These are phyloP conservation scores for Stropharia rugosoannulata DNA, from an alignment of 768 basidiomycete species.

Conservation along the genomic window DNA sequence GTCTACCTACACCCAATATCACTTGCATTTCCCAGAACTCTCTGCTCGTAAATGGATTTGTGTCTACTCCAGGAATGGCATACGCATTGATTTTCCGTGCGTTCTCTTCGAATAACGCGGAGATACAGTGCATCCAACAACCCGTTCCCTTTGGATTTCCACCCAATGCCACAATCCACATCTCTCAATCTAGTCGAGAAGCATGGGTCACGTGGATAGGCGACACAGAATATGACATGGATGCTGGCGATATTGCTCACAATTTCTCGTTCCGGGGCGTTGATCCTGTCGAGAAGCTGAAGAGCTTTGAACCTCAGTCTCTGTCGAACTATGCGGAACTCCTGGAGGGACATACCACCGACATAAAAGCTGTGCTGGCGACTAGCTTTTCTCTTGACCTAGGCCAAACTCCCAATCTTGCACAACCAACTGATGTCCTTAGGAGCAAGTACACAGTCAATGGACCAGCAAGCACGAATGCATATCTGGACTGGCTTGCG, in stretches of 20 bases:
- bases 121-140: slow-evolving; percentile 29
- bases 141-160: slow-evolving; percentile 28
- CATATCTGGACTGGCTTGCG: slow-evolving; percentile 71
- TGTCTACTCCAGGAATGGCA: slow-evolving; percentile 58
- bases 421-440: slow-evolving; percentile 57
- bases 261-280: slow-evolving; percentile 62
- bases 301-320: slow-evolving; percentile 7
- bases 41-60: slow-evolving; percentile 51
- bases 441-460: slow-evolving; percentile 50
- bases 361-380: slow-evolving; percentile 43
- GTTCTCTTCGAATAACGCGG: slow-evolving; percentile 32
- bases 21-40: slow-evolving; percentile 59
- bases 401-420: slow-evolving; percentile 55
- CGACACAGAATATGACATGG: slow-evolving; percentile 67
- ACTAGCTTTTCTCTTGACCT: slow-evolving; percentile 55
- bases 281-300: slow-evolving; percentile 41
- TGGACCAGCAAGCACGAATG: slow-evolving; percentile 40
- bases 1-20: slow-evolving; percentile 55
- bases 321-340: slow-evolving; percentile 34
- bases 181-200: slow-evolving; percentile 24
- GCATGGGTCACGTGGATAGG: slow-evolving; percentile 73
- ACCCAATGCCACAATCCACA: slow-evolving; percentile 45
- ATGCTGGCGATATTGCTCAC: slow-evolving; percentile 55
- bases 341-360: slow-evolving; percentile 48
- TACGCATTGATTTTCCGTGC: slow-evolving; percentile 60